These are phyloP conservation scores for Solanum corneliomulleri DNA, from an alignment of 257 asterid species.

Conservation along the genomic window DNA sequence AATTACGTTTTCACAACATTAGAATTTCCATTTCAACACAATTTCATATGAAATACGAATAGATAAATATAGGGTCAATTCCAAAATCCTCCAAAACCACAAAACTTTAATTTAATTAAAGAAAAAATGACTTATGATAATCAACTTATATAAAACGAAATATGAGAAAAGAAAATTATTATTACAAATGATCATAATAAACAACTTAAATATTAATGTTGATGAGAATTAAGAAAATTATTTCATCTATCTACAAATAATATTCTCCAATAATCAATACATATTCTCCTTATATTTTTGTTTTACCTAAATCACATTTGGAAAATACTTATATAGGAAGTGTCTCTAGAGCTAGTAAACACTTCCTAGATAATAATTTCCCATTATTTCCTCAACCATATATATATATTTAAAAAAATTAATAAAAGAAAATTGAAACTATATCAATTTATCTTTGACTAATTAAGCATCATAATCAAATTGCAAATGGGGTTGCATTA, in stretches of 20 bases:
- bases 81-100: not conserved
- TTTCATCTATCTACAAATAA: not conserved
- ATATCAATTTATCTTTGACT: not conserved
- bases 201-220: not conserved
- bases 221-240: not conserved
- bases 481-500: constrained; percentile 54
- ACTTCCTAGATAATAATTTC: constrained; percentile 3
- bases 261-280: not conserved
- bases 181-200: not conserved
- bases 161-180: not conserved
- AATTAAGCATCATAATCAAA: constrained; percentile 32
- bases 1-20: not conserved
- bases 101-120: too few species aligned
- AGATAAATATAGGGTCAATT: not conserved
- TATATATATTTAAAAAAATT: not conserved
- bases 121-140: not conserved
- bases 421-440: not conserved
- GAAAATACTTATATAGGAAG: constrained; percentile 3
- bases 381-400: not conserved
- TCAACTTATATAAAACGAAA: not conserved
- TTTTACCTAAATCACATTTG: not conserved
- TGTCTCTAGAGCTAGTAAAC: not conserved
- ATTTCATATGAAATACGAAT: too few species aligned
- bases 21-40: too few species aligned
- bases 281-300: not conserved